Percentiles rank a stretch among this genome's conserved stretches.
Evolutionary conservation across 129 eudicot species (phyloP).

Genomic region (Saussurea involucrata): DNA sequence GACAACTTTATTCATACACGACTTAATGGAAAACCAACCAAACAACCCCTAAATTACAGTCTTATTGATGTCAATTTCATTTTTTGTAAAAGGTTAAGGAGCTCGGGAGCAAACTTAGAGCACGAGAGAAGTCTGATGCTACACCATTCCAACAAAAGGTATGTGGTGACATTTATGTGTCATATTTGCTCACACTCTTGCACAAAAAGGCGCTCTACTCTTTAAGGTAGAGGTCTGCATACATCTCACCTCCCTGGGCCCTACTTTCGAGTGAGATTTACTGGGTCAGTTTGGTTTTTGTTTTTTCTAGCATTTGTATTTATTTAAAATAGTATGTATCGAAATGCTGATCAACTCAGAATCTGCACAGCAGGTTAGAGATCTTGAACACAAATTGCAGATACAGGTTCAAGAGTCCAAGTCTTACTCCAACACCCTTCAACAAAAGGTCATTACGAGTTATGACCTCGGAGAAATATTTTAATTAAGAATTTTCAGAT

Average conservation of each 20-base stretch:
- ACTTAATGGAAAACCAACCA: too few relatives aligned
- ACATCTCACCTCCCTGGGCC: background rate
- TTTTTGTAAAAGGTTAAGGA: slow-evolving; percentile 58
- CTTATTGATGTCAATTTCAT: background rate
- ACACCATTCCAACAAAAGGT: slow-evolving; percentile 59
- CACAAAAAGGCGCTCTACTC: background rate
- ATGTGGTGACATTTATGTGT: background rate
- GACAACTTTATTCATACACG: too few relatives aligned
- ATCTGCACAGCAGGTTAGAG: slow-evolving; percentile 52
- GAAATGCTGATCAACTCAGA: slow-evolving; percentile 8
- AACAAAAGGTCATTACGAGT: slow-evolving; percentile 46
- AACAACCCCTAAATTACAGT: background rate
- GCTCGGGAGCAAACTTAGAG: slow-evolving; percentile 72
- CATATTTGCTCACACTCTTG: background rate
- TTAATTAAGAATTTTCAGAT: slow-evolving; percentile 3
- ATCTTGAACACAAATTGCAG: slow-evolving; percentile 73
- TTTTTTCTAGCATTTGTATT: background rate
- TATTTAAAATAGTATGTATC: background rate
- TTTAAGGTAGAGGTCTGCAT: background rate
- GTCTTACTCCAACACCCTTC: slow-evolving; percentile 49
- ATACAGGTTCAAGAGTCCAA: slow-evolving; percentile 54
- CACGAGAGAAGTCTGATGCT: slow-evolving; percentile 47
- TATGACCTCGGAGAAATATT: background rate
- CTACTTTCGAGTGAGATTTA: background rate
- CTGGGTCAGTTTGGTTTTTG: background rate